phyloP scores from a whole-genome alignment of 345 rosid species.

The Hypericum androsaemum region DNA sequence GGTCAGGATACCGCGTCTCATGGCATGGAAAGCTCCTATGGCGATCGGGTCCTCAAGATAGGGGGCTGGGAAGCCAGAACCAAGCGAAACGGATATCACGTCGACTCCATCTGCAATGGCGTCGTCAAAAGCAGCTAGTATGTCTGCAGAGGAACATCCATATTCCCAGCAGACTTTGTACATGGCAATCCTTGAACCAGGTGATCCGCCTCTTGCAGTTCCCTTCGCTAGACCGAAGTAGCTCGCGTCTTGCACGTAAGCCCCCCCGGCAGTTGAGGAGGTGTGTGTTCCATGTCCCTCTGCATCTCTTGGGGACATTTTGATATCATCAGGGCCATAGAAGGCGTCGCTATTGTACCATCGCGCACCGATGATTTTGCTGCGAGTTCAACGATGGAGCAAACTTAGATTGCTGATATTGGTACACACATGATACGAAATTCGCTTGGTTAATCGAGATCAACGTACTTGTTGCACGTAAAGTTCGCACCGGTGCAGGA shows the following conservation, averaged over 20 bases:
- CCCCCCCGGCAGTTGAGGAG: background rate
- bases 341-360: background rate
- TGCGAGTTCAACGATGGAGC: too few relatives aligned
- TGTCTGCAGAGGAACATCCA: background rate
- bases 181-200: background rate
- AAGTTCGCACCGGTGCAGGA: background rate
- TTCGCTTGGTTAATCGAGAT: too few relatives aligned
- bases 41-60: conserved; percentile 2
- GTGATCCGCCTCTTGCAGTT: conserved; percentile 3
- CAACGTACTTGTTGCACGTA: conserved; percentile 4
- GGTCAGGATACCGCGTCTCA: conserved; percentile 7
- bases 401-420: too few relatives aligned
- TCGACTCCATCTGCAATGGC: conserved; percentile 6
- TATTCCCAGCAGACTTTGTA: conserved; percentile 6
- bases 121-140: conserved; percentile 7
- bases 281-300: conserved; percentile 6
- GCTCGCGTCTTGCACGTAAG: background rate
- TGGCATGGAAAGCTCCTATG: conserved; percentile 6
- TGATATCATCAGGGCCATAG: background rate
- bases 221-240: conserved; percentile 5
- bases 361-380: conserved; percentile 5
- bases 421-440: too few relatives aligned
- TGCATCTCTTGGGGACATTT: conserved; percentile 1
- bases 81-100: conserved; percentile 3
- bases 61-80: background rate